Evolutionary conservation across 768 basidiomycete genomes (phyloP), one percentile per base, ranked within the genome.

Genomic region (Tylopilus plumbeoviolaceoides): DNA sequence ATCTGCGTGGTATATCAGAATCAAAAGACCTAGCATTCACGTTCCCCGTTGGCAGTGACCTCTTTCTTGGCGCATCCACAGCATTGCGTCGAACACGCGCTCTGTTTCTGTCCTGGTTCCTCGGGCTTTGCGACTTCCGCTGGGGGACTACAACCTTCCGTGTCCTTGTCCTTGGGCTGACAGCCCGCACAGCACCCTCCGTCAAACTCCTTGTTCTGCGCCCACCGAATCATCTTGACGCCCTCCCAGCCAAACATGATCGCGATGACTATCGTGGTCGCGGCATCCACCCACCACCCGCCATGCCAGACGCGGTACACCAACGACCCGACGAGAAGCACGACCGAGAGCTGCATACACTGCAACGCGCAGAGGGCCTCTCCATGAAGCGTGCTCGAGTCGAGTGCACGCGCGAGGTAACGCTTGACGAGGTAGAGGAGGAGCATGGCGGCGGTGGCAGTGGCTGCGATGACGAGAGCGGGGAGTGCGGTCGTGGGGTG

Each of bases 161-260:
- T 17, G 2, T 12, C 14, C 48, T 28, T 28, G 44, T 51, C 47
- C 35, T 48, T 50, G 11, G 47, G n/a, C 0, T 5, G 50, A 30
- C 49, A 50, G 27, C 27, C 27, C 27, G 27, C 27, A 28, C 27
- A 28, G 8, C 27, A 28, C 27, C 27, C 27, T 8, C 27, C 27
- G 27, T 28, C 27, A 28, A 28, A 28, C 5, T 28, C 27, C 27
- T 28, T 4, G 31, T 8, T 46, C 18, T 44, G 8, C 6, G 55
- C 56, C 57, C 50, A 59, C 23, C 35, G 35, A 4, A 49, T 51
- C 58, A 48, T 33, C 31, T 8, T 33, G 31, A 33, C 11, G 31
- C 31, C 31, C 11, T 33, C 31, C 31, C 31, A 28, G 27, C 27
- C 27, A 28, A 28, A 28, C 27, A 28, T 5, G 5, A 28, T 8